Evolutionary conservation across 345 rosid species (phyloP), one percentile per base, ranked within the genome.

Genomic region (Eutrema yunnanense): DNA sequence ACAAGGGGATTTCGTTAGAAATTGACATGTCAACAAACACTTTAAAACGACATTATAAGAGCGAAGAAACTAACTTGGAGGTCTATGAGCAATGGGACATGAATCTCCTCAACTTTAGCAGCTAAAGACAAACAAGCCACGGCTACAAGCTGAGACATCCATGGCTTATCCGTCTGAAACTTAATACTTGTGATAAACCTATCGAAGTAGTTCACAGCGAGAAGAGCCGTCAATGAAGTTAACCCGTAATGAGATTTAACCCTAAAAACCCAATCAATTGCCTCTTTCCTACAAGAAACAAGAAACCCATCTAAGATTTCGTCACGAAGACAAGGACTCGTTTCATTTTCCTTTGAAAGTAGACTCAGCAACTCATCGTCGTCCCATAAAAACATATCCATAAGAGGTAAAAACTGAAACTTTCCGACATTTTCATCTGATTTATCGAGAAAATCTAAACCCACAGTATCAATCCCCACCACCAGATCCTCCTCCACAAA

Each of bases 51-150:
- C 73, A 63, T 49, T 40, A 10, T 48, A 42, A 27, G 54, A 55
- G 53, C 40, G 11, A 66, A 57, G 22, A 13, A 61, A 76, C 87
- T 30, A 81, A 90, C 98, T 84, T 93, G 98, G 52, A 93, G 80
- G 72, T 91, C 91, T 16, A 89, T 41, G 38, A 93, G 95, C 67
- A 89, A 82, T 1, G 96, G 96, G 36, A 89, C 94, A 50, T 81
- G 90, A 65, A 87, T 84, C 77, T 93, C 98, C 80, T 91, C 98
- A 66, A 93, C 90, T 77, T 93, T 93, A 9, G 95, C 94, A 80
- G 98, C 96, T 73, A 93, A 46, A 69, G 98, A 93, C 79, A 91
- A 70, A 75, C 91, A 93, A 78, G 97, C 87, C 22, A 93, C 97
- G 48, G 92, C 95, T 49, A 83, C 84, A 71, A 93, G 93, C 58